Base-by-base conservation (phyloP, 768 basidiomycete species). In the Exsudoporus frostii region DNA sequence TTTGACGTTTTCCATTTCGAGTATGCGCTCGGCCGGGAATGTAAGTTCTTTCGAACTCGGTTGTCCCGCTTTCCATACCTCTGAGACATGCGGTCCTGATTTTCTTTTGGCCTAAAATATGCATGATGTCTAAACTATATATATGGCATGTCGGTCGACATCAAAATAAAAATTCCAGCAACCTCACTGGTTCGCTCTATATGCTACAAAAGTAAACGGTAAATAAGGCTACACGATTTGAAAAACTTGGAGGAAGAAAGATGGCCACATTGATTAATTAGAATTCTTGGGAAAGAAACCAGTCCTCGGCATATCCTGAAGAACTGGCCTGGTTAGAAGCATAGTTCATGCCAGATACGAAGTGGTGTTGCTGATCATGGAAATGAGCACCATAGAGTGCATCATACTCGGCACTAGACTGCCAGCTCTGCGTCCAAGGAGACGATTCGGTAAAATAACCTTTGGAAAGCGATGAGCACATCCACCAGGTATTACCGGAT, bases 301-400 rank as follows among this genome's bases (percentile, higher is more conserved):
- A 33, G 6, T 37, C 24, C 15, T 30, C 17, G 8, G 29, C 24
- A 11, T 47, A 44, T 32, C 17, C 46, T 2, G 15, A n/a, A 38
- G 1, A 27, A 29, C 11, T 7, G 13, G 36, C 4, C 0, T 25
- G 36, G 22, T 25, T 17, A 15, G 32, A 30, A 25, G 36, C n/a
- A 20, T 32, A 2, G 30, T 44, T 24, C 29, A 24, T 10, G 22
- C 14, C 1, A 6, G 42, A 17, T 13, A 24, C 34, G 20, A 27
- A 24, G 40, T 46, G n/a, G 43, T 36, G 20, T 5, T 47, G 44
- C 10, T 55, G 57, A 43, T 48, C 34, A 22, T 54, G 32, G 32
- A 43, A 19, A 17, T 48, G 19, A 11, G 17, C 9, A 45, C 11
- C 14, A 15, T 50, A n/a, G 27, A 30, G 15, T 42, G 30, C n/a